These are phyloP conservation scores for Bipolaris cookei DNA, from an alignment of 2,329 filamentous ascomycete genomes.

Conservation along the genomic window DNA sequence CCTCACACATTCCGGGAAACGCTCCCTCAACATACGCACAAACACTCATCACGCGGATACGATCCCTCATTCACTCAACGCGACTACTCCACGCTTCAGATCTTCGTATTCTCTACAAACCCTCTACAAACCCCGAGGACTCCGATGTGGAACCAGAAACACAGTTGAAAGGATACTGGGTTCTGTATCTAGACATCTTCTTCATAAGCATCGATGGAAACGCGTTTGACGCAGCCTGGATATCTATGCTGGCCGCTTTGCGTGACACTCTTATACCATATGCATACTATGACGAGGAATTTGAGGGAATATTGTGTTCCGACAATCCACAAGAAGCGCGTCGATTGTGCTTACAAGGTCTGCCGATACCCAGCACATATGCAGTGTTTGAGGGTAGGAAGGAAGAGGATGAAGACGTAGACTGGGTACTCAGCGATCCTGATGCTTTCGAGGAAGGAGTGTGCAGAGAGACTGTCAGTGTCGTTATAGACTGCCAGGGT, in stretches of 20 bases:
- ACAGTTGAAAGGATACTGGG: constrained; percentile 86
- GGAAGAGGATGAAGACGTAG: constrained; percentile 49
- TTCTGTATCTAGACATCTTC: constrained; percentile 92
- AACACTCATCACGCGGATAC: constrained; percentile 79
- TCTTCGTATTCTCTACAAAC: constrained; percentile 74
- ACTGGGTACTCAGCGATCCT: constrained; percentile 84
- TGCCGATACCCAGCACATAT: constrained; percentile 80
- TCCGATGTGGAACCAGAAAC: constrained; percentile 56
- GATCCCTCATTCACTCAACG: constrained; percentile 75
- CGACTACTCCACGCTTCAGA: constrained; percentile 70
- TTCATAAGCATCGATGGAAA: constrained; percentile 94
- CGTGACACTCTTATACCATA: constrained; percentile 76
- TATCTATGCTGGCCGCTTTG: constrained; percentile 80
- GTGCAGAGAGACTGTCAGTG: constrained; percentile 80
- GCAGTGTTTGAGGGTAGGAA: constrained; percentile 66
- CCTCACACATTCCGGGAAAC: constrained; percentile 81
- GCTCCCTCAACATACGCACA: constrained; percentile 83
- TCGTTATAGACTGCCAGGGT: constrained; percentile 72
- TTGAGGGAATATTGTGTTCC: constrained; percentile 78
- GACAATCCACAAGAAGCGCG: constrained; percentile 61
- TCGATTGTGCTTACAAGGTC: constrained; percentile 65
- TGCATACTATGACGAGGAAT: constrained; percentile 83
- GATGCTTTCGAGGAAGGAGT: constrained; percentile 88
- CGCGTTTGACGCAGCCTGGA: constrained; percentile 89
- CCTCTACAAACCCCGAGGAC: constrained; percentile 51